Conservation (phyloP, 2,329 filamentous ascomycete genomes). For the Arthroderma sp. region DNA sequence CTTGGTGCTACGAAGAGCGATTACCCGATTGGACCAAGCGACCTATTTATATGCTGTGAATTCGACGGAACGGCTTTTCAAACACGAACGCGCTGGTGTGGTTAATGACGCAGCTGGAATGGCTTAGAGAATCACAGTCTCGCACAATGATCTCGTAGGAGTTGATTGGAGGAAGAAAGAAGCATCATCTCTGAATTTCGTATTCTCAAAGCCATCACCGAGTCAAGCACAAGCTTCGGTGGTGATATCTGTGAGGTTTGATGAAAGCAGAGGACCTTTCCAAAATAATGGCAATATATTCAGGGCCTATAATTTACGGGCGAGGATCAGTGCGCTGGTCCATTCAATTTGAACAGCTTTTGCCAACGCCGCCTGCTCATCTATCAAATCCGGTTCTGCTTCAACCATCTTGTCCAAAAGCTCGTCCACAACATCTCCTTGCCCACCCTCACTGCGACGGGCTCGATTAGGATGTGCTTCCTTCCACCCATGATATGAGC, state of each 20-base stretch:
- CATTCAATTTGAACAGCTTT: conserved; percentile 3
- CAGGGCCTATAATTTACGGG: background rate
- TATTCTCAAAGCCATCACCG: background rate
- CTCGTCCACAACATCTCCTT: conserved; percentile 49
- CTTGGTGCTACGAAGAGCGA: no score
- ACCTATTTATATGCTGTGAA: no score
- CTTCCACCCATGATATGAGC: conserved; percentile 46
- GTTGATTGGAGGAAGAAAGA: no score
- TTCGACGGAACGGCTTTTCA: no score
- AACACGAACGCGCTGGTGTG: no score
- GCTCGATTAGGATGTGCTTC: conserved; percentile 40
- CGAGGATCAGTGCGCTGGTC: conserved; percentile 3
- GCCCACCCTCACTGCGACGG: conserved; percentile 40
- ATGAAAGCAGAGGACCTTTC: background rate
- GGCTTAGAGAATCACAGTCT: no score
- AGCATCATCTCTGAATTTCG: no score
- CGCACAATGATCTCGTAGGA: no score
- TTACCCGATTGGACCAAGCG: no score
- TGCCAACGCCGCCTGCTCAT: conserved; percentile 8
- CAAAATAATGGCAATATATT: background rate
- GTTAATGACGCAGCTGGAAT: no score
- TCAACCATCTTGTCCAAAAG: conserved; percentile 47
- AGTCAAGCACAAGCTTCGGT: background rate
- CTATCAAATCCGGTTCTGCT: conserved; percentile 38
- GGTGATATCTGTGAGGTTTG: background rate